Base-by-base conservation (phyloP, 805 yeast genomes). In the Zygosaccharomyces bailii region DNA sequence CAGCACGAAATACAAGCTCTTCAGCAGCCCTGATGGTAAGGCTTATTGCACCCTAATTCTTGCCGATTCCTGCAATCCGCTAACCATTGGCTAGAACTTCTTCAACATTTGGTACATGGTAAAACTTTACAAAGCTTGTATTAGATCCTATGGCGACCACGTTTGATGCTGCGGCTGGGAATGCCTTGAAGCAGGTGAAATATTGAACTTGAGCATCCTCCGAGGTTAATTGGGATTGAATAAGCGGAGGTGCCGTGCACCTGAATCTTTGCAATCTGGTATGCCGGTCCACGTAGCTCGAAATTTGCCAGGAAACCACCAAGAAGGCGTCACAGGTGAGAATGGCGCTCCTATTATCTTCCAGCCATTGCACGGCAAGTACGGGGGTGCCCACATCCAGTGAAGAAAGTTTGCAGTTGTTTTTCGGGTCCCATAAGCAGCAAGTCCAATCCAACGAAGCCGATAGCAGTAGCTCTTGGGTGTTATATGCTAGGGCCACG, bases 361-460 rank as follows among this genome's bases (percentile, higher is more conserved):
- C 39, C 7, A 59, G 13, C 60, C 61, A 57, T 16, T 44, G 44
- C 3, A 51, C 41, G 3, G 39, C 34, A n/a, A 57, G 43, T 8
- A 57, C 41, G 5, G 60, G 57, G 10, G 39, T 36, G 8, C 51
- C 54, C 13, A 54, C 24, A 32, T 55, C 58, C 4, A 55, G 45
- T 4, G 41, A 19, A 10, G 42, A 55, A 34, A 59, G 20, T 23
- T 39, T 34, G 3, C 25, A 19, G 36, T 49, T 50, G 29, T 44
- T 40, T 11, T 33, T 19, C 1, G 53, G 52, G 35, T 60, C 63
- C 62, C 62, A 60, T n/a, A 60, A 25, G 11, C 39, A 40, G 38
- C 56, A 49, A 8, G 51, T 51, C 59, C 65, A 59, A 34, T 60
- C 65, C 16, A 59, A 30, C 8, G 60, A 53, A 13, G 53, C 45